Conservation (phyloP, 1,284 basidiomycete genomes). For the Dichomitus squalens region DNA sequence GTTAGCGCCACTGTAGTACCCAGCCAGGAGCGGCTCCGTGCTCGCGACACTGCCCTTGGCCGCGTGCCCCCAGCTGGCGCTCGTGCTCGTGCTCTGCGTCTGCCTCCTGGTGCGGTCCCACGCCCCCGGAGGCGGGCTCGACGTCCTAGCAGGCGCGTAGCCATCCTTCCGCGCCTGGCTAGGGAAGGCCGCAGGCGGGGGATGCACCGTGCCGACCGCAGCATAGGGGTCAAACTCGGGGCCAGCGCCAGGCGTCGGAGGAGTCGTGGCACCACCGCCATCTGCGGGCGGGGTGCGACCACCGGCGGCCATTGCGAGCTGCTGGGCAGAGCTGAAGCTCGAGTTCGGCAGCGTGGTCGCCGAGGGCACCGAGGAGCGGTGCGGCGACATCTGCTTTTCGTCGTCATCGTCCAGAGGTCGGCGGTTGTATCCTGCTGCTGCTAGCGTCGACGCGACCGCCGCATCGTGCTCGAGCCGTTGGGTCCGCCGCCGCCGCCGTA, state of each 20-base stretch:
- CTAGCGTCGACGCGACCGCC: slow-evolving; percentile 65
- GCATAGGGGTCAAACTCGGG: slow-evolving; percentile 56
- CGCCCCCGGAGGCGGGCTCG: slow-evolving; percentile 45
- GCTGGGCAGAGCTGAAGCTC: slow-evolving; percentile 17
- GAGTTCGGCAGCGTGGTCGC: slow-evolving; percentile 24
- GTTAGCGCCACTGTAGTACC: slow-evolving; percentile 37
- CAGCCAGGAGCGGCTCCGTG: slow-evolving; percentile 62
- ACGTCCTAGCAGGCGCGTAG: slow-evolving; percentile 47
- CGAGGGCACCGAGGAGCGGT: slow-evolving; percentile 25
- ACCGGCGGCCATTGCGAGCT: slow-evolving; percentile 18
- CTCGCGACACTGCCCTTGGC: slow-evolving; percentile 60
- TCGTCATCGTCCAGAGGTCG: slow-evolving; percentile 62
- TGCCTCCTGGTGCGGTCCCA: slow-evolving; percentile 18
- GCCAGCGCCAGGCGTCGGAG: slow-evolving; percentile 15
- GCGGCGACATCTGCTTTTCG: slow-evolving; percentile 30
- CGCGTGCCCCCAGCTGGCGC: slow-evolving; percentile 39
- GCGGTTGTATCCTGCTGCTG: slow-evolving; percentile 67
- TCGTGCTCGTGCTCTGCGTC: slow-evolving; percentile 32
- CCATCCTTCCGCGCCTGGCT: slow-evolving; percentile 37
- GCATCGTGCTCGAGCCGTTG: slow-evolving; percentile 65
- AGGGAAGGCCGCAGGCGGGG: slow-evolving; percentile 28
- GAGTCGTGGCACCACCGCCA: slow-evolving; percentile 18
- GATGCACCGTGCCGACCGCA: slow-evolving; percentile 42
- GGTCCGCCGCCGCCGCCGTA: slow-evolving; percentile 63
- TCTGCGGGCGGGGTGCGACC: slow-evolving; percentile 35